Evolutionary conservation across 768 basidiomycete genomes (phyloP), one percentile per base, ranked within the genome.

Genomic region (Mycena albidolilacea): DNA sequence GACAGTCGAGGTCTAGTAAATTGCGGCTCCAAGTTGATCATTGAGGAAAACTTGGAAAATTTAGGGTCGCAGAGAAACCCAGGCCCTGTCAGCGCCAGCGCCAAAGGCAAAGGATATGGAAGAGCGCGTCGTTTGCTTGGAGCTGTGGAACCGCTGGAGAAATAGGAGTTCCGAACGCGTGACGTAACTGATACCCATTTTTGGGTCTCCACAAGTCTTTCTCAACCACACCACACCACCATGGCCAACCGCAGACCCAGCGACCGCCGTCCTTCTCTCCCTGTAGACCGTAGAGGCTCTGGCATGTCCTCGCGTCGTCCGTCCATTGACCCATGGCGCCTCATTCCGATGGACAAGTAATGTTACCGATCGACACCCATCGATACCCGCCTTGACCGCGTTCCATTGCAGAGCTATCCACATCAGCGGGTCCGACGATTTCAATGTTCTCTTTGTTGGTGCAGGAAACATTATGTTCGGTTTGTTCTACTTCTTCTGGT

Each of bases 391-490:
- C 37, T 66, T 77, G 66, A 76, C 75, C 62, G 64, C 64, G 65
- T 57, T 58, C 39, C 44, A 21, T 60, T 39, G 21, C 82, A 91
- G 89, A 80, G 80, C 83, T 67, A 82, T 83, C 75, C 86, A 89
- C 61, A 79, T 91, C 66, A 86, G 85, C 66, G 92, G 91, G 17
- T 83, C 90, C 60, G 90, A 93, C 76, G 87, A 92, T 79, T 98
- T 98, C 88, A 97, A 98, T 81, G 92, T 99, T 66, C 91, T 97
- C 81, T 97, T 97, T 83, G 87, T 99, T 77, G 97, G 97, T 63
- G 97, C 97, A 37, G 97, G 97, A 17, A 97, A 98, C 84, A 97
- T 98, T 85, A 98, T 98, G 96, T 99, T 99, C 80, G 97, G 97
- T 91, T 84, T 50, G 70, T 44, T 44, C 39, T n/a, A 48, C 64